These are phyloP conservation scores for Wickerhamomyces canadensis DNA, from an alignment of 805 yeast species.

Conservation along the genomic window DNA sequence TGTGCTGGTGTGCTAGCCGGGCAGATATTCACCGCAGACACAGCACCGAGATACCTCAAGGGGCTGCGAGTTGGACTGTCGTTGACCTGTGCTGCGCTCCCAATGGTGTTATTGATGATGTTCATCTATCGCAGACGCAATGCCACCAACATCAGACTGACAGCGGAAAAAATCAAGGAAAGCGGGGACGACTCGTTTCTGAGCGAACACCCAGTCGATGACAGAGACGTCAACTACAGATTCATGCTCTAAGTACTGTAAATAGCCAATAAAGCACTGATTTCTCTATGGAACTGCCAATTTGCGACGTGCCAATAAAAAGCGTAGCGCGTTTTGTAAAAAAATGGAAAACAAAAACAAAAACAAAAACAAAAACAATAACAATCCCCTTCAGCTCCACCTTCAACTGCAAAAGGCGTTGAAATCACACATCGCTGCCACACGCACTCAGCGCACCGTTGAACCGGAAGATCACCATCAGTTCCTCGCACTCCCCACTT, in stretches of 20 bases:
- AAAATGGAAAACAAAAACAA: conserved; percentile 6
- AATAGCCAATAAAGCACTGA: no score
- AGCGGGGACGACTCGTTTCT: conserved; percentile 6
- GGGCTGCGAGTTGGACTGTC: conserved; percentile 24
- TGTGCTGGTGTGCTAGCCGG: conserved; percentile 34
- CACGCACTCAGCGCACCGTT: no score
- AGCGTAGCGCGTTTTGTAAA: conserved; percentile 1
- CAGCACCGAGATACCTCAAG: conserved; percentile 34
- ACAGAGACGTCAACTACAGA: conserved; percentile 16
- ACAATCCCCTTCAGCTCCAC: neutral
- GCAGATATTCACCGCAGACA: conserved; percentile 29
- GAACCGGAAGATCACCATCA: no score
- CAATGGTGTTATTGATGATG: conserved; percentile 15
- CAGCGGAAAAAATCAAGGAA: conserved; percentile 9
- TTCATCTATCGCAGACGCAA: conserved; percentile 14
- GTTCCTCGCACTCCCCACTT: no score
- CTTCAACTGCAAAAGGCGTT: no score
- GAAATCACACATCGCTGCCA: no score
- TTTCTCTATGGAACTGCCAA: no score
- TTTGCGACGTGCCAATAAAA: neutral
- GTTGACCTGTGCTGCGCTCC: conserved; percentile 19
- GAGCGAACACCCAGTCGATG: conserved; percentile 19
- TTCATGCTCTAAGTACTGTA: no score
- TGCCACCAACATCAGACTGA: conserved; percentile 8
- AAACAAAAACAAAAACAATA: neutral